phyloP scores from a whole-genome alignment of 1,139 yeast genomes.

The Scheffersomyces cryptocercus region DNA sequence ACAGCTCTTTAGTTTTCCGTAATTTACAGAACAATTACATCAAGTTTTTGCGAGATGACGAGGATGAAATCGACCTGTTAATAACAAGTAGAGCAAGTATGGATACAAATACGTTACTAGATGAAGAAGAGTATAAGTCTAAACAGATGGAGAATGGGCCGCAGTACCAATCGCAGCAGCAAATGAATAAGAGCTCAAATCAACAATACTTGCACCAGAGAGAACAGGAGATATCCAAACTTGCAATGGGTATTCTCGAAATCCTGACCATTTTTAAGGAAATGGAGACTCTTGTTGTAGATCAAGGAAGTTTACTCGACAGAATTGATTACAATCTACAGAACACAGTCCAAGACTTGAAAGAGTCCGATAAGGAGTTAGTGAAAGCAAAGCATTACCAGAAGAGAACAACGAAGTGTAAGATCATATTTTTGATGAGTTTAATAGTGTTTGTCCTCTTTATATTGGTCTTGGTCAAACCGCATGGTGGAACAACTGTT shows the following conservation, averaged over 20 bases:
- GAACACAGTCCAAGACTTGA: constrained; percentile 72
- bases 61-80: constrained; percentile 43
- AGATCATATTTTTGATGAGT: constrained; percentile 70
- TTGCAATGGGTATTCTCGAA: constrained; percentile 93
- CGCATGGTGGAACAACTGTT: constrained; percentile 35
- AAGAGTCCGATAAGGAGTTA: constrained; percentile 76
- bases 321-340: constrained; percentile 90
- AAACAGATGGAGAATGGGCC: constrained; percentile 31
- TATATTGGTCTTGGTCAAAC: constrained; percentile 70
- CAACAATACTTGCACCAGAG: constrained; percentile 62
- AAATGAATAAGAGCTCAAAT: constrained; percentile 30
- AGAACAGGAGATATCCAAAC: constrained; percentile 83
- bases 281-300: constrained; percentile 87
- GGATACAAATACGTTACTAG: constrained; percentile 24
- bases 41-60: constrained; percentile 72
- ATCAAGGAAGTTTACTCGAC: constrained; percentile 92
- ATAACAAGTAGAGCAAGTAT: constrained; percentile 10
- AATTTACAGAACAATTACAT: constrained; percentile 88
- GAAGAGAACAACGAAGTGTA: constrained; percentile 87
- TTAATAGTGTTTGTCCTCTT: constrained; percentile 73
- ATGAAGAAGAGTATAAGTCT: constrained; percentile 41
- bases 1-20: constrained; percentile 72
- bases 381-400: constrained; percentile 78
- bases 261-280: constrained; percentile 92
- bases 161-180: constrained; percentile 38